Conservation (phyloP, 176 grass and related monocot species). For the Oryza rufipogon region DNA sequence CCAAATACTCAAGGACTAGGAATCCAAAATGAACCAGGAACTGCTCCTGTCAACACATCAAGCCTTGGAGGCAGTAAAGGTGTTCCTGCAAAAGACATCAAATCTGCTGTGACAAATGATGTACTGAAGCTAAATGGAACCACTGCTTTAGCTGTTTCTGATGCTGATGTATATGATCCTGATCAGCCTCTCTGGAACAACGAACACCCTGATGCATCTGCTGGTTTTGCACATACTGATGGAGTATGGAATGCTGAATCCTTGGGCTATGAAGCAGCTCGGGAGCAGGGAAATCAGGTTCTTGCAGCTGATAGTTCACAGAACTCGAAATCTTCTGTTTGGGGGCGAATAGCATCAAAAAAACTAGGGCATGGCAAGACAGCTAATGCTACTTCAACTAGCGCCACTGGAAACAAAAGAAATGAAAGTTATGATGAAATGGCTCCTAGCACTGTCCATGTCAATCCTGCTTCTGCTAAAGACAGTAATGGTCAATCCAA, state of each 20-base stretch:
- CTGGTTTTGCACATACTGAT: conserved; percentile 53
- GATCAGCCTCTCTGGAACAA: conserved; percentile 98
- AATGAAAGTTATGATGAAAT: conserved; percentile 48
- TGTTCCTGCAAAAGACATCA: conserved; percentile 58
- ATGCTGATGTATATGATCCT: conserved; percentile 97
- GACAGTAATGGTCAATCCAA: conserved; percentile 43
- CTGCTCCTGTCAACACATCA: conserved; percentile 48
- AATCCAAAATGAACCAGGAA: conserved; percentile 64
- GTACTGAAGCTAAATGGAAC: conserved; percentile 62
- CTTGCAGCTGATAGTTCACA: conserved; percentile 48
- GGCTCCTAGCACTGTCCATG: conserved; percentile 38
- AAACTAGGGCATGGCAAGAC: conserved; percentile 46
- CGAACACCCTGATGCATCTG: conserved; percentile 60
- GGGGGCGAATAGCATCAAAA: conserved; percentile 70
- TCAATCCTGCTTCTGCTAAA: conserved; percentile 46
- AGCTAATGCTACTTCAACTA: conserved; percentile 44
- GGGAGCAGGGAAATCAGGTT: conserved; percentile 42
- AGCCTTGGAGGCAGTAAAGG: conserved; percentile 51
- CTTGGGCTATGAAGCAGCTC: conserved; percentile 43
- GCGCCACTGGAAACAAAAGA: conserved; percentile 43
- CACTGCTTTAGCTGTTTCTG: conserved; percentile 51
- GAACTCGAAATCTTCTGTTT: conserved; percentile 70
- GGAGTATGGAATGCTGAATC: conserved; percentile 61
- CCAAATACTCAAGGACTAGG: conserved; percentile 58
- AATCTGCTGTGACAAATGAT: conserved; percentile 62